Base-by-base conservation (phyloP, 306 rosid genomes). In the Malus sieversii region DNA sequence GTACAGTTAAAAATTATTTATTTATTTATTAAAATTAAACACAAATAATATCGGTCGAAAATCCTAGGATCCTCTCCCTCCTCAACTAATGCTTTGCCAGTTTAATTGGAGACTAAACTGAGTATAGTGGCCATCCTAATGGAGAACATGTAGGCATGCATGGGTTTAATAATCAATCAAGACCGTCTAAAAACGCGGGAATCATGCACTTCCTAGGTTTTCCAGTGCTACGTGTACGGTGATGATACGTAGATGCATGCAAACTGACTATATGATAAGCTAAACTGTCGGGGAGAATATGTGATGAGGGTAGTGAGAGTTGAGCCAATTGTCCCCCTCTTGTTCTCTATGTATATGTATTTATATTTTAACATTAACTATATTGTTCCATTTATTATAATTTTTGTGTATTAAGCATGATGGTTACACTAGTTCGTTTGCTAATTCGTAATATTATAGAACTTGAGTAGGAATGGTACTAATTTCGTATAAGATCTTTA, bases 241-340 rank as follows among this genome's bases (percentile, higher is more conserved):
- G 71, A 63, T 78, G 57, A 19, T 3, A 44, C 53, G 32, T 19
- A 15, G 51, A 23, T 53, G 51, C 51, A 53, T 33, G 46, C 5
- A 52, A 70, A 30, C 8, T 11, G 67, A 35, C 45, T 19, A 1
- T 55, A 22, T 46, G 68, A 13, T 16, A 14, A 22, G 30, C 66
- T 57, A n/a, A 3, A 16, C 33, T 51, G 70, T 38, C 20, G 53
- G 62, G 63, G 42, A 63, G n/a, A n/a, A n/a, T 73, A 74, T 57
- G 72, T 67, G 79, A 57, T 42, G 76, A 44, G 51, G 79, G 57
- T 55, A 55, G 66, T 77, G 74, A 80, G 80, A 80, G 70, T 48
- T 51, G 79, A 66, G 78, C 75, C 29, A 44, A 64, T 46, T 80
- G 79, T 81, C 75, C 70, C 70, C 80, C 52, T 81, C 74, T 60